Base-by-base conservation (phyloP, 371 early-diverging fungal species). In the Mucor saturninus region DNA sequence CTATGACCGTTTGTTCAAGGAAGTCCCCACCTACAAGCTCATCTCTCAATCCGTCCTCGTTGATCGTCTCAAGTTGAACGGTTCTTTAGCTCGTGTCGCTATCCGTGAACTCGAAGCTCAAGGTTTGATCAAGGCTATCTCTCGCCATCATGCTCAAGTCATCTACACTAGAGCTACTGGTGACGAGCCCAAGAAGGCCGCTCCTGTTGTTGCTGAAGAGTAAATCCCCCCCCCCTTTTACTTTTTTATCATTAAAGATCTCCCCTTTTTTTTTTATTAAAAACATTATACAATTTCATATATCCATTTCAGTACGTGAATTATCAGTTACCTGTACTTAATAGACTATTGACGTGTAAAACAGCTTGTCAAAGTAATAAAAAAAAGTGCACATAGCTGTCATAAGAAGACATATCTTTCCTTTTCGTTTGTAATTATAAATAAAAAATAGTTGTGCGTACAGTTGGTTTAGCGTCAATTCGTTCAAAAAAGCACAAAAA, bases 1-100 rank as follows among this genome's bases (percentile, higher is more conserved):
- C 71, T 90, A 91, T 73, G 96, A 95, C 68, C 93, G 91, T 84
- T 89, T 97, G 64, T 91, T 91, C 89, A 99, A 99, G 93, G 99
- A 99, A 84, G 96, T 95, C 46, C 99, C 98, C 69, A 94, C 98
- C 78, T 97, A 95, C 93, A 97, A 96, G 90, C 88, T 99, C 73
- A 93, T 99, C 78, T 94, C 98, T 21, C 95, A 96, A 67, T 95
- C 98, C 63, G 94, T 98, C 60, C 86, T 99, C 64, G 97, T 98
- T 62, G 99, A 99, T 85, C 95, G 98, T 83, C 93, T 98, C 69
- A 90, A 93, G 75, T 87, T 99, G 84, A 95, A 94, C 91, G 99
- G 95, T 74, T 96, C 97, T 56, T 86, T 98, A 58, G 99, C 99
- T 71, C 95, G 98, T 67, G 77, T 86, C 68, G 98, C 97, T 72